Evolutionary conservation across 768 basidiomycete species (phyloP), one percentile per base, ranked within the genome.

Genomic region (Cytidiella melzeri): DNA sequence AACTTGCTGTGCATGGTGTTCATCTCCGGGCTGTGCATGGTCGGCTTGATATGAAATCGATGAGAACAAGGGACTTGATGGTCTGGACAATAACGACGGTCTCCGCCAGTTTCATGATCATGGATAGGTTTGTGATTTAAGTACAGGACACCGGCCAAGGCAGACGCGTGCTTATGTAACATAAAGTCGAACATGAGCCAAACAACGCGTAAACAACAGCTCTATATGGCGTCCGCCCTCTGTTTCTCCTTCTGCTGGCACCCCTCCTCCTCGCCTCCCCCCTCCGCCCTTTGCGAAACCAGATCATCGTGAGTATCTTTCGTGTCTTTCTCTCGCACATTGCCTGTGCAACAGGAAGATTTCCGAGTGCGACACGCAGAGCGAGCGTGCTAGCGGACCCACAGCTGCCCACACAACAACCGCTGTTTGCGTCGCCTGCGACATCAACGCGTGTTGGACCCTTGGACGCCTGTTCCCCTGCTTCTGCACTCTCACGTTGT

Each of bases 111-210:
- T n/a, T n/a, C n/a, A n/a, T n/a, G n/a, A n/a, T n/a, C n/a, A 18
- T 3, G 28, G 43, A 25, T 21, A 41, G 11, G 2, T 41, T 41
- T 10, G 18, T 11, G 40, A 41, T 19, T 23, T 41, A 18, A 41
- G 3, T 11, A 3, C 40, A 18, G 43, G 19, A n/a, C 11, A 39
- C 36, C 18, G 47, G 47, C 47, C 21, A 48, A 4, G 45, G 24
- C 45, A 19, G 24, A 30, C 25, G 30, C 12, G n/a, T 39, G 30
- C 27, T 43, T 50, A 51, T 24, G 50, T 40, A 12, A 50, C 24
- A 34, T 5, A 15, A 64, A 71, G 60, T 70, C 73, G 72, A 83
- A 82, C 77, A 68, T 73, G 63, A 56, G 58, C 71, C 69, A 77
- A 79, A 72, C 61, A 65, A 71, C 70, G 65, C 56, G 64, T 63